These are phyloP conservation scores for Rutidosis leptorrhynchoides DNA, from an alignment of 129 eudicot species.

Conservation along the genomic window DNA sequence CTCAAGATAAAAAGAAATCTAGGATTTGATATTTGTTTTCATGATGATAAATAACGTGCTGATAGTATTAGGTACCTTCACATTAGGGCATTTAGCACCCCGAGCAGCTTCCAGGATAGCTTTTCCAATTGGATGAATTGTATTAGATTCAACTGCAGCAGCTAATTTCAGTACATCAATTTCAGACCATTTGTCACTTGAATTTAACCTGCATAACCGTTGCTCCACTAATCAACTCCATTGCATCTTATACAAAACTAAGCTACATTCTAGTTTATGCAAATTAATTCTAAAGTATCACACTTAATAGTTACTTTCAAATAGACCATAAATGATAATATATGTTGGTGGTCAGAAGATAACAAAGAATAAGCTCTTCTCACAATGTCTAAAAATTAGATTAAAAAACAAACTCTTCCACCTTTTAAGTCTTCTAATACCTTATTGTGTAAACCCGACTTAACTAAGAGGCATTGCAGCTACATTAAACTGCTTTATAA, in stretches of 20 bases:
- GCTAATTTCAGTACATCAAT: conserved; percentile 75
- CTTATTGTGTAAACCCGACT: not conserved
- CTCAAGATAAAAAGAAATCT: not conserved
- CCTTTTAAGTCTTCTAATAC: not conserved
- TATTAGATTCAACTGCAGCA: conserved; percentile 91
- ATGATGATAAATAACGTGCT: not conserved
- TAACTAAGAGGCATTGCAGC: not conserved
- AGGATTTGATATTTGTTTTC: not conserved
- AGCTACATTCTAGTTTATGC: not conserved
- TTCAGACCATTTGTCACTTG: conserved; percentile 53
- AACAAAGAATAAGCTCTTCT: not conserved
- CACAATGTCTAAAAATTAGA: not conserved
- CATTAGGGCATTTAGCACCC: conserved; percentile 47
- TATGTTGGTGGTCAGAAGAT: conserved; percentile 2
- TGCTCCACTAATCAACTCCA: conserved; percentile 9
- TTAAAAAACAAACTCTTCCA: not conserved
- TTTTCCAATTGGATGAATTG: conserved; percentile 97
- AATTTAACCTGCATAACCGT: conserved; percentile 48
- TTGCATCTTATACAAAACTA: not conserved
- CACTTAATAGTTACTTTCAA: conserved; percentile 1
- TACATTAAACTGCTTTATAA: not conserved
- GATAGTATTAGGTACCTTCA: conserved; percentile 42
- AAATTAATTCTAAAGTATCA: not conserved
- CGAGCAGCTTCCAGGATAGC: conserved; percentile 92
- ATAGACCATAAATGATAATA: not conserved